Base-by-base conservation (phyloP, 805 yeast genomes). In the Limtongia smithiae region DNA sequence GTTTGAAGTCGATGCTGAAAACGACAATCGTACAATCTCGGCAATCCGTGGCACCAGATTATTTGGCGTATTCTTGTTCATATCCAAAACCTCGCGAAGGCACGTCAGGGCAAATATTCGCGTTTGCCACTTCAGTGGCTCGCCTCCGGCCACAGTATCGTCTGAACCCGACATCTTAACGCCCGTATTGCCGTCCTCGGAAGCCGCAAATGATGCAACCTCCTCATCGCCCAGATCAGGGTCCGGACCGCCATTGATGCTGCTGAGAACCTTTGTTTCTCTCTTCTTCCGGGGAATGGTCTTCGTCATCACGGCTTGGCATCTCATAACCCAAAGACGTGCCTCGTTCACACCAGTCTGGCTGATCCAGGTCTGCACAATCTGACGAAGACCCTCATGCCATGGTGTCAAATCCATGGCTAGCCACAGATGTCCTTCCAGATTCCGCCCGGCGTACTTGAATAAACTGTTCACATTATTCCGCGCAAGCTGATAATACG, bases 1-100 rank as follows among this genome's bases (percentile, higher is more conserved):
- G 3, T 82, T 76, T 0, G 94, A 78, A 0, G 95, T 85, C 0
- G 95, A 80, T 0, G 95, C 88, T 9, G 83, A 74, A 61, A 87
- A 90, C 1, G 96, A 81, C 4, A 88, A 71, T 53, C 84, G 82
- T 24, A 90, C 82, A 34, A 91, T 66, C 18, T 85, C 94, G 18
- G 75, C 71, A 2, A 69, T 62, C 18, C 52, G 56, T 1, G 58
- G 54, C 1, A 67, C 60, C 6, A 69, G 40, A 3, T 62, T 22
- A 34, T 42, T 25, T 58, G 57, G 37, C 44, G 58, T 18, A 30
- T 38, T 35, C 42, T 38, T 35, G 37, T 50, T 51, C 47, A 48
- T 47, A 14, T 17, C 48, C 8, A 70, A 50, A 27, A 70, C 44
- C 31, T 57, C 54, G 6, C 62, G 52, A 12, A 75, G 54, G 15